Evolutionary conservation across 768 basidiomycete species (phyloP), one percentile per base, ranked within the genome.

Genomic region (Cystobasidium onofrii): DNA sequence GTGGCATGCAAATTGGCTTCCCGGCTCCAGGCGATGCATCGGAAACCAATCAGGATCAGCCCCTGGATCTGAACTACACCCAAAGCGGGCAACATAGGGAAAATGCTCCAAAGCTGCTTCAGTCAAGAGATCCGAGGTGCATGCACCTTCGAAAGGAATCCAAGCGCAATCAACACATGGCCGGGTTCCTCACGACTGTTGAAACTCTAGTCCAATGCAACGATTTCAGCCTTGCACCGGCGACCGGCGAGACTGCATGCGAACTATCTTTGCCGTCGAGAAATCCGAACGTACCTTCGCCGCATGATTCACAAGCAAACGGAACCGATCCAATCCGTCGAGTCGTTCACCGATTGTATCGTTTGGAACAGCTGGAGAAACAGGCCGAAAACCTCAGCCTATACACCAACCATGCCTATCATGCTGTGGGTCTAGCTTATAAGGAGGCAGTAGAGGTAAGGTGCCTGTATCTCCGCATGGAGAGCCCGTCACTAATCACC

Each of bases 381-480:
- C 54, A 55, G 54, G 54, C 54, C 54, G 54, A 55, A n/a, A 55
- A 55, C n/a, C 54, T 55, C 54, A 55, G 29, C 29, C 54, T 55
- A 12, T 55, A 29, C n/a, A 55, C 54, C 12, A 55, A 55, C 54
- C 7, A 55, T n/a, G 29, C 54, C 54, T 55, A 55, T 55, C 54
- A 23, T 29, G 54, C 54, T 55, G 54, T 55, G 54, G 54, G 54
- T 29, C 20, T 23, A 29, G 54, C 54, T 55, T 55, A 55, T 55
- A 55, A 55, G 29, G 54, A 55, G 7, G 54, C 54, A 29, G 29
- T 55, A 55, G 54, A 55, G 54, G 54, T 55, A 55, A 55, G 54
- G 29, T 55, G 29, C 54, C 29, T 55, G 41, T 43, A 43, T 9
- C 41, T n/a, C 54, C 29, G 54, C 29, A n/a, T 55, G 29, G n/a